Percentiles rank a stretch among this genome's conserved stretches.
Evolutionary conservation across 2,329 filamentous ascomycete genomes (phyloP).

Genomic region (Cladosporium sp.): DNA sequence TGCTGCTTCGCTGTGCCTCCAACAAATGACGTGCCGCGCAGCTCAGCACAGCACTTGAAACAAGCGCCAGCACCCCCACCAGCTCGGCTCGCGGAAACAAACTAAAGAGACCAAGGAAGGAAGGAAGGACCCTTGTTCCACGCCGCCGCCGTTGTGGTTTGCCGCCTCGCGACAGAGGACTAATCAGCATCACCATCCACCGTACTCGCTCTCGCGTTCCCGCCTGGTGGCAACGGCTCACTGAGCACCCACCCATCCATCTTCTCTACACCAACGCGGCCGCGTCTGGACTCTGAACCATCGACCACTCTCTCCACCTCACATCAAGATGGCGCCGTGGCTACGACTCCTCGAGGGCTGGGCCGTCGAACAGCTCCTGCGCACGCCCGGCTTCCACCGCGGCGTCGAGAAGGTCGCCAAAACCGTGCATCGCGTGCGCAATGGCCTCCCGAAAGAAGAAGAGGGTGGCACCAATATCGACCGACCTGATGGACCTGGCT

Average conservation of each 20-base stretch:
- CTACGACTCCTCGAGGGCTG: conserved; percentile 44
- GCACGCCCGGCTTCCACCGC: conserved; percentile 58
- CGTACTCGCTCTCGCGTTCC: not conserved
- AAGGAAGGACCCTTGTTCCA: not conserved
- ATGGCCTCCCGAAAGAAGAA: conserved; percentile 53
- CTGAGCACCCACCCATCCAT: not conserved
- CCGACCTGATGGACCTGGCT: conserved; percentile 37
- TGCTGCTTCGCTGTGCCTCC: not conserved
- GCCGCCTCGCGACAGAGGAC: not conserved
- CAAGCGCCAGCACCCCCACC: conserved; percentile 10
- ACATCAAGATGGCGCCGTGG: conserved; percentile 36
- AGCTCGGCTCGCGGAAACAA: conserved; percentile 13
- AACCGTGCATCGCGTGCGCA: conserved; percentile 46
- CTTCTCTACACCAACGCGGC: not conserved
- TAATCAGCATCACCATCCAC: not conserved
- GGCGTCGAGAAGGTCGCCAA: conserved; percentile 54
- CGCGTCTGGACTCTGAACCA: not conserved
- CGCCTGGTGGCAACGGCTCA: not conserved
- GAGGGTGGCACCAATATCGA: conserved; percentile 54
- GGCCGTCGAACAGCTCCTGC: conserved; percentile 49
- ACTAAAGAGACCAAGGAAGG: not conserved
- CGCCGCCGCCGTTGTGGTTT: not conserved
- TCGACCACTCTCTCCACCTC: not conserved
- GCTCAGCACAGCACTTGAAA: not conserved
- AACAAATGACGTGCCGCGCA: conserved; percentile 5